Base-by-base conservation (phyloP, 2,329 filamentous ascomycete genomes). In the Pyricularia sp. region DNA sequence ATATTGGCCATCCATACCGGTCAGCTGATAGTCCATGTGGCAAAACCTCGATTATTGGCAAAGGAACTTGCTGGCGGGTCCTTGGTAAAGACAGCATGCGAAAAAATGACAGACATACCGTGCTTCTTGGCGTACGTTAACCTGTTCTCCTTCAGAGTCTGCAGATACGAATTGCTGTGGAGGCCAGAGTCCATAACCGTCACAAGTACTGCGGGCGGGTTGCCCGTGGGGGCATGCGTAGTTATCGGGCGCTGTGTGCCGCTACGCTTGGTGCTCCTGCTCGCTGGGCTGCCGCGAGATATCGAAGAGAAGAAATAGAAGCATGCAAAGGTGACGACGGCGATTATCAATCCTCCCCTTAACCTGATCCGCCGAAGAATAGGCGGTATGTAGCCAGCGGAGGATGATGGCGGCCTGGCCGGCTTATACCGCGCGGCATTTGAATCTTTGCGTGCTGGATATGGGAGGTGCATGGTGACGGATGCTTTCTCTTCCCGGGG, bases 401-500 rank as follows among this genome's bases (percentile, higher is more conserved):
- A 83, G 75, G 69, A 81, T 22, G 53, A 77, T 72, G 85, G 78
- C 68, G 83, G 81, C 71, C 86, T 82, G 62, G 49, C 55, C 31
- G 84, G 81, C 68, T 82, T 81, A 77, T 90, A 93, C 33, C 88
- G 87, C 69, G 87, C 85, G 69, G 89, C 85, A 73, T 88, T 86
- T 69, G 90, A 93, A 72, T 84, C 86, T 78, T 93, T 96, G 75
- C 92, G 88, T 72, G 91, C 85, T 65, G 92, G 92, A 71, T 96
- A 87, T 68, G 93, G 91, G 81, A 93, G 92, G 76, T 96, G 93
- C 91, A 96, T 94, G 70, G 63, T 67, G 71, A 80, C 72, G 9
- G n/a, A 22, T 35, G 60, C 28, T 40, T 59, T 26, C 22, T 40
- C 30, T 53, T 62, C 31, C 22, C 26, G 55, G 55, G 55, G 55